These are phyloP conservation scores for Naganishia sp. DNA, from an alignment of 1,284 basidiomycete species.

Conservation along the genomic window DNA sequence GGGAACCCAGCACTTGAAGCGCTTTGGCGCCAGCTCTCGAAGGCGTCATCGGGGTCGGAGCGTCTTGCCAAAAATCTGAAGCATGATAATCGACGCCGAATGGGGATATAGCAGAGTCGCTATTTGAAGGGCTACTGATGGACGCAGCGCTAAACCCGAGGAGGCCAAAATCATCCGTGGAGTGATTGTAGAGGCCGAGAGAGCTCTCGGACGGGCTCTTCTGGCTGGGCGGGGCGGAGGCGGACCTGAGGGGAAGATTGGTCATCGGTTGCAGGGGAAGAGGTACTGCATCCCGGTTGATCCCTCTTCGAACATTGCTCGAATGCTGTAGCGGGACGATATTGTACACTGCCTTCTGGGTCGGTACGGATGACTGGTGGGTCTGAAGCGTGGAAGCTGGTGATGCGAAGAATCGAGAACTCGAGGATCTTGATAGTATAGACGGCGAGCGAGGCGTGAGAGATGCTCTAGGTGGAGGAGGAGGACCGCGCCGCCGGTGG, in stretches of 20 bases:
- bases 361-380: not conserved
- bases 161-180: not conserved
- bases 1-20: slow-evolving; percentile 20
- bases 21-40: slow-evolving; percentile 32
- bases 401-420: not conserved
- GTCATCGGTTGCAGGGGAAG: not conserved
- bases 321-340: not conserved
- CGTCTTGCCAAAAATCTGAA: not conserved
- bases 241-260: not conserved
- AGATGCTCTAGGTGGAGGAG: slow-evolving; percentile 3
- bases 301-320: not conserved
- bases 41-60: slow-evolving; percentile 26
- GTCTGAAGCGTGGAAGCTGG: not conserved
- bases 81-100: not conserved
- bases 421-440: slow-evolving; percentile 4
- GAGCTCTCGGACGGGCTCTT: slow-evolving; percentile 5
- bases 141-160: slow-evolving; percentile 20
- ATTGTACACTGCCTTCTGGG: not conserved
- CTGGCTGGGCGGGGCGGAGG: not conserved
- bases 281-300: too few species aligned
- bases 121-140: slow-evolving; percentile 14
- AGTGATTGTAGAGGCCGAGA: slow-evolving; percentile 1
- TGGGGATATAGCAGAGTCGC: slow-evolving; percentile 1
- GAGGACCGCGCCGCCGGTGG: not conserved
- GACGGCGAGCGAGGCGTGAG: slow-evolving; percentile 17